These are phyloP conservation scores for Calonectria pteridis DNA, from an alignment of 2,329 filamentous ascomycete genomes.

Conservation along the genomic window DNA sequence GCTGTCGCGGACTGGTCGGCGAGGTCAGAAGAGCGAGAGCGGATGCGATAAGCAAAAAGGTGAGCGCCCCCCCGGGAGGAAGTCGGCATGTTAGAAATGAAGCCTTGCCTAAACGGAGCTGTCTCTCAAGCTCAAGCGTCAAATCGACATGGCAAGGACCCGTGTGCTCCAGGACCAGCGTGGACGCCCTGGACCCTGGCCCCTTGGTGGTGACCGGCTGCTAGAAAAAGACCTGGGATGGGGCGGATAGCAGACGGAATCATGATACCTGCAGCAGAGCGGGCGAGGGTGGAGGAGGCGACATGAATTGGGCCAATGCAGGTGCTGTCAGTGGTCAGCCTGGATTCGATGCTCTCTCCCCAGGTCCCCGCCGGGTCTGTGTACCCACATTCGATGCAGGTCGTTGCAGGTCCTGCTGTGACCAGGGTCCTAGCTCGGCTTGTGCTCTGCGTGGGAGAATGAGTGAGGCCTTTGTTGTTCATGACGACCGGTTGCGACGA, in stretches of 20 bases:
- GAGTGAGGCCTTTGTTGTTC: slow-evolving; percentile 38
- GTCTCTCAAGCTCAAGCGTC: slow-evolving; percentile 24
- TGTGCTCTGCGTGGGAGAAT: slow-evolving; percentile 19
- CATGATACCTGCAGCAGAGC: slow-evolving; percentile 11
- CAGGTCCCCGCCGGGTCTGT: slow-evolving; percentile 19
- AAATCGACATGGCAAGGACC: slow-evolving; percentile 8
- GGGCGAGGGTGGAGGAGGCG: slow-evolving; percentile 16
- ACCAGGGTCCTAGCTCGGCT: slow-evolving; percentile 20
- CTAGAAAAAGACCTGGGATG: slow-evolving; percentile 12
- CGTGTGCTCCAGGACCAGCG: slow-evolving; percentile 9
- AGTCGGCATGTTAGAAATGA: slow-evolving; percentile 38
- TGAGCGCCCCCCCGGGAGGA: slow-evolving; percentile 33
- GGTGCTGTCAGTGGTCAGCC: slow-evolving; percentile 37
- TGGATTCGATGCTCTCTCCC: slow-evolving; percentile 28
- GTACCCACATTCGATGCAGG: slow-evolving; percentile 26
- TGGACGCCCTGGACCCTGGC: slow-evolving; percentile 2
- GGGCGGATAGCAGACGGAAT: slow-evolving; percentile 9
- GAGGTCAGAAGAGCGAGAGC: slow-evolving; percentile 19
- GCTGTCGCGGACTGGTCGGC: slow-evolving; percentile 36
- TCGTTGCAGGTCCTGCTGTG: slow-evolving; percentile 29
- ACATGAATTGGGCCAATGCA: slow-evolving; percentile 34
- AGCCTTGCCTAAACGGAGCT: slow-evolving; percentile 30
- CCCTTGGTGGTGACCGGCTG: slow-evolving; percentile 13
- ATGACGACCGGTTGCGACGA: slow-evolving; percentile 27
- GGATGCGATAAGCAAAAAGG: slow-evolving; percentile 30